Percentiles rank a stretch among this genome's conserved stretches.
These are phyloP conservation scores for Evernia prunastri DNA, from an alignment of 495 filamentous ascomycete species.

Conservation along the genomic window DNA sequence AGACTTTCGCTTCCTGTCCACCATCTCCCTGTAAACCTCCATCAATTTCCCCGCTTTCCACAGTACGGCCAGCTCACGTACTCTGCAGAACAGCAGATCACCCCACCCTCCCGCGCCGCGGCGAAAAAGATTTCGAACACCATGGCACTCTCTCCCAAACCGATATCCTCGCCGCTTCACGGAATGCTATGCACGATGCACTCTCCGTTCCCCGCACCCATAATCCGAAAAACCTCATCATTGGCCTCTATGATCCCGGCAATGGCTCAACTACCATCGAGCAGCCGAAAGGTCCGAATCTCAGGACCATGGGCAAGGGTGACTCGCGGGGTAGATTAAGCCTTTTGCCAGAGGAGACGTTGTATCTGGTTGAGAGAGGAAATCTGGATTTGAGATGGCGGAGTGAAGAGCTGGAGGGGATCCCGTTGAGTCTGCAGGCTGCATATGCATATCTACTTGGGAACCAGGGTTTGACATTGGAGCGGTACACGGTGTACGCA, in stretches of 20 bases:
- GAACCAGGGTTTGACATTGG: conserved; percentile 58
- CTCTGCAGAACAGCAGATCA: conserved; percentile 22
- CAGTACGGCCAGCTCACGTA: not conserved
- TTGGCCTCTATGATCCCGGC: conserved; percentile 52
- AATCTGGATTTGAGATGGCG: conserved; percentile 83
- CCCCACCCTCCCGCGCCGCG: conserved; percentile 60
- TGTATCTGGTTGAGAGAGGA: conserved; percentile 83
- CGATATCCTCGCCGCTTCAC: conserved; percentile 65
- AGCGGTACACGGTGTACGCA: conserved; percentile 80
- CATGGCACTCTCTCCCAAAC: conserved; percentile 80
- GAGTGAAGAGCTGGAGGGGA: conserved; percentile 45
- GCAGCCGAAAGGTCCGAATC: conserved; percentile 45
- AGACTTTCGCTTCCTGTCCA: conserved; percentile 73
- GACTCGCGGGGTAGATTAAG: conserved; percentile 57
- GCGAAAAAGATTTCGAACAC: conserved; percentile 94
- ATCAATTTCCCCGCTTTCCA: not conserved
- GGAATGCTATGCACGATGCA: conserved; percentile 86
- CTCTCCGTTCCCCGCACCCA: conserved; percentile 67
- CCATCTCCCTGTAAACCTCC: conserved; percentile 46
- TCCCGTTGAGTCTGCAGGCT: conserved; percentile 84
- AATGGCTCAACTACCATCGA: conserved; percentile 32
- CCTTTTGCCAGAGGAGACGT: conserved; percentile 86
- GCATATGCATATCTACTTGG: conserved; percentile 78
- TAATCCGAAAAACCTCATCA: conserved; percentile 42
- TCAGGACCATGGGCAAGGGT: conserved; percentile 52